Conservation (phyloP, 768 basidiomycete species). For the Serendipita vermifera region DNA sequence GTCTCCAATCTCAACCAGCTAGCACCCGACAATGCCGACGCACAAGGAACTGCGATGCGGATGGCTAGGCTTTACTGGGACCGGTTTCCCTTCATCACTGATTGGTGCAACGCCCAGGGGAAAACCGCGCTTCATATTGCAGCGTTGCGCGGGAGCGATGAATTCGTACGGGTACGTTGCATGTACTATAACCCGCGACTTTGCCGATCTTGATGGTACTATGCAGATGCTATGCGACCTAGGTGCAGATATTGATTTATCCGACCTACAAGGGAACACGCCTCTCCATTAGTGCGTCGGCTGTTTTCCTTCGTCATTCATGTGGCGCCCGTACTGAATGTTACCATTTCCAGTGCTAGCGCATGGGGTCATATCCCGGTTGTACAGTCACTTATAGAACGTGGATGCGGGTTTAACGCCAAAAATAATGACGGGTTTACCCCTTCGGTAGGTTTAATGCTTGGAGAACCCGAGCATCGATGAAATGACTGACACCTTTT, state of each 20-base stretch:
- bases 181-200: constrained; percentile 9
- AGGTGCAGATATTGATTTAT: constrained; percentile 77
- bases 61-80: constrained; percentile 84
- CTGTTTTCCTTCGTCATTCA: background rate
- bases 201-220: constrained; percentile 9
- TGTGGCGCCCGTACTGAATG: constrained; percentile 8
- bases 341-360: constrained; percentile 46
- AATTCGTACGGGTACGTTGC: constrained; percentile 62
- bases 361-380: constrained; percentile 76
- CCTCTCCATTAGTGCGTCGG: constrained; percentile 76
- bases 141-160: constrained; percentile 78
- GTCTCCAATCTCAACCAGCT: constrained; percentile 35
- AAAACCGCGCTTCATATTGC: constrained; percentile 86
- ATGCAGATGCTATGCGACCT: constrained; percentile 78
- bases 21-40: constrained; percentile 41
- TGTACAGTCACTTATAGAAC: constrained; percentile 75
- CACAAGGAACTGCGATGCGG: constrained; percentile 57
- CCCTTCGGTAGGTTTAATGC: too few relatives aligned
- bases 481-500: too few relatives aligned
- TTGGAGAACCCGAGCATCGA: too few relatives aligned
- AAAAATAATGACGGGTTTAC: constrained; percentile 88
- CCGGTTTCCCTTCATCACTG: constrained; percentile 72
- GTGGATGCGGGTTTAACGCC: constrained; percentile 71
- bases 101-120: constrained; percentile 85
- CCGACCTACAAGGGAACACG: constrained; percentile 86